Base-by-base conservation (phyloP, 192 early-diverging fungal genomes). In the Chytriomyces hyalinus region DNA sequence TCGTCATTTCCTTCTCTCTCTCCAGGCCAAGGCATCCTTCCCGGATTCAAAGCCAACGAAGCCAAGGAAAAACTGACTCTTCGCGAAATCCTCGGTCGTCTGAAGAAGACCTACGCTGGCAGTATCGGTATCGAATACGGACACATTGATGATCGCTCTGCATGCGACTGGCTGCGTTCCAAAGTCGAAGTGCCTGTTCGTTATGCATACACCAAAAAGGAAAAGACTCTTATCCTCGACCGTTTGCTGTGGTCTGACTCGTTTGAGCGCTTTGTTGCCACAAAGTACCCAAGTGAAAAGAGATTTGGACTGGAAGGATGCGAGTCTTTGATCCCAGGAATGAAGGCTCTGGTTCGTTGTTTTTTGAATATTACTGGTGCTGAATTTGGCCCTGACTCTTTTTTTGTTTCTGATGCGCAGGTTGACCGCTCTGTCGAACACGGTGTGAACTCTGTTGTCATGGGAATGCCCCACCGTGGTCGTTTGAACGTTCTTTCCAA, bases 391-490 rank as follows among this genome's bases (percentile, higher is more conserved):
- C 84, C 89, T 36, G 28, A 36, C 28, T 4, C 53, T 57, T 20
- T 57, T 57, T 20, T 57, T 20, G 0, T 57, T 20, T 4, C 4
- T 20, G 53, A 57, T n/a, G 13, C 53, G 53, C 53, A 93, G 92
- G 96, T 99, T 74, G 97, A 99, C 84, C 89, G 92, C 65, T 96
- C 94, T 26, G 96, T 97, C 67, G 96, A 98, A 74, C 89, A 93
- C 60, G 97, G 97, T 61, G 92, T 97, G 50, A 96, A 97, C 84
- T 94, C 94, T 65, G 92, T 97, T 75, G 91, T 96, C 70, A 94
- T 99, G 90, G 97, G 97, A 71, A 99, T 99, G 97, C 94, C 97
- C 47, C 97, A 99, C 88, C 94, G 97, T 85, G 97, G 97, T 62
- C 94, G 97, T 78, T 87, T 99, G 59, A 99, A 99, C 82, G 96